phyloP scores from a whole-genome alignment of 805 yeast species.

The Komagataella mondaviorum region DNA sequence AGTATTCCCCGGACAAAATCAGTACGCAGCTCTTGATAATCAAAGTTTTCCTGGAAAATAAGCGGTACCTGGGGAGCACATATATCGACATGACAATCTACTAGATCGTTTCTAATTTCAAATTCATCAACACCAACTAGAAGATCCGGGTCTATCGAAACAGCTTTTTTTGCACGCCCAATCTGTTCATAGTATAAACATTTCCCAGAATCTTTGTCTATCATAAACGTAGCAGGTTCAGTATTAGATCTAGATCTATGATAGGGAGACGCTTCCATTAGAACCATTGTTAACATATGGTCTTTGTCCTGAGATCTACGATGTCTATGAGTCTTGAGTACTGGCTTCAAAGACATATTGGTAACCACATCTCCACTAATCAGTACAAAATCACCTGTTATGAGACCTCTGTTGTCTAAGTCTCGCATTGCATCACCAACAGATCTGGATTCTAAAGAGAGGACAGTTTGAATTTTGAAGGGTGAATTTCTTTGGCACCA shows the following conservation, averaged over 20 bases:
- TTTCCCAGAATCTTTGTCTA: constrained; percentile 60
- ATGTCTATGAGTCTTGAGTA: constrained; percentile 58
- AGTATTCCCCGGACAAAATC: constrained; percentile 89
- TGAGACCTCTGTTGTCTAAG: constrained; percentile 78
- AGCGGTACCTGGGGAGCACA: constrained; percentile 93
- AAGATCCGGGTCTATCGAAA: constrained; percentile 73
- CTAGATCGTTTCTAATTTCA: constrained; percentile 77
- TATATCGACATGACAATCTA: constrained; percentile 93
- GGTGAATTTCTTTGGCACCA: constrained; percentile 67
- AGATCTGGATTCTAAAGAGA: constrained; percentile 77
- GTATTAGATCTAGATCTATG: constrained; percentile 75
- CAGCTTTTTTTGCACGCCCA: constrained; percentile 30
- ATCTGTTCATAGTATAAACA: constrained; percentile 79
- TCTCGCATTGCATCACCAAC: constrained; percentile 98
- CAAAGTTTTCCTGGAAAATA: constrained; percentile 91
- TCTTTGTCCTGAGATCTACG: constrained; percentile 71
- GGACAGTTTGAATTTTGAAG: constrained; percentile 63
- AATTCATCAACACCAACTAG: constrained; percentile 67
- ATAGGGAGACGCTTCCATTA: constrained; percentile 70
- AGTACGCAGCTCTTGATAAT: constrained; percentile 72
- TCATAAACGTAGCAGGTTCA: constrained; percentile 75
- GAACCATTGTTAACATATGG: constrained; percentile 88
- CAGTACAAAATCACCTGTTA: constrained; percentile 79
- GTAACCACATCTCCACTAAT: constrained; percentile 95
- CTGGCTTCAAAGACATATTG: constrained; percentile 68